A percentile compares a stretch with the other conserved stretches of the same genome.
These are phyloP conservation scores for Exserohilum turcica DNA, from an alignment of 2,329 filamentous ascomycete genomes.

Conservation along the genomic window DNA sequence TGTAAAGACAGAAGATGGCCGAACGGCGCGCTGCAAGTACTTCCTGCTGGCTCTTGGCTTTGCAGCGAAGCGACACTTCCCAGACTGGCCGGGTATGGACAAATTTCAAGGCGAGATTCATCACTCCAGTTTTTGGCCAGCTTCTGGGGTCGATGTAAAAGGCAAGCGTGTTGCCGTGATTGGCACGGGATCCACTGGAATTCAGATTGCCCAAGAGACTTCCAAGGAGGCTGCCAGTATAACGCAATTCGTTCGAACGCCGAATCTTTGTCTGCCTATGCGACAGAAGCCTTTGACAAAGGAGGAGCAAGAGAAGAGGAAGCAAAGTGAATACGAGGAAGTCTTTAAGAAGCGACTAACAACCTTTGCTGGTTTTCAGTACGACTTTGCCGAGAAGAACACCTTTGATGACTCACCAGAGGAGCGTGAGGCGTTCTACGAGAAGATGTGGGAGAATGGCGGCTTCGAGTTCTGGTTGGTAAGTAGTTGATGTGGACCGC, in stretches of 20 bases:
- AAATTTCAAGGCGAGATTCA: constrained; percentile 64
- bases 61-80: constrained; percentile 65
- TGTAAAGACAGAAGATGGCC: constrained; percentile 59
- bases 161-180: constrained; percentile 67
- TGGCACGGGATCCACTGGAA: constrained; percentile 67
- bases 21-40: constrained; percentile 57
- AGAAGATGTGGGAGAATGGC: constrained; percentile 49
- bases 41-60: constrained; percentile 62
- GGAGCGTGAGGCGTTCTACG: constrained; percentile 52
- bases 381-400: constrained; percentile 60
- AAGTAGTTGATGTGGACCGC: constrained; percentile 40
- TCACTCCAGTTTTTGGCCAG: constrained; percentile 67
- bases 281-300: constrained; percentile 54
- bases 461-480: constrained; percentile 52
- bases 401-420: constrained; percentile 56
- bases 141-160: constrained; percentile 60
- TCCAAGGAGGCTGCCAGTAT: constrained; percentile 58
- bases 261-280: constrained; percentile 70
- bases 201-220: constrained; percentile 68
- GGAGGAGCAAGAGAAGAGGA: constrained; percentile 57
- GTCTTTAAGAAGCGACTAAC: constrained; percentile 60
- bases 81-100: constrained; percentile 64
- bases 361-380: constrained; percentile 65
- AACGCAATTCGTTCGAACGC: constrained; percentile 69
- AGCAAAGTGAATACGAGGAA: constrained; percentile 47